Conservation (phyloP, 257 asterid genomes). For the Solanum okadae region DNA sequence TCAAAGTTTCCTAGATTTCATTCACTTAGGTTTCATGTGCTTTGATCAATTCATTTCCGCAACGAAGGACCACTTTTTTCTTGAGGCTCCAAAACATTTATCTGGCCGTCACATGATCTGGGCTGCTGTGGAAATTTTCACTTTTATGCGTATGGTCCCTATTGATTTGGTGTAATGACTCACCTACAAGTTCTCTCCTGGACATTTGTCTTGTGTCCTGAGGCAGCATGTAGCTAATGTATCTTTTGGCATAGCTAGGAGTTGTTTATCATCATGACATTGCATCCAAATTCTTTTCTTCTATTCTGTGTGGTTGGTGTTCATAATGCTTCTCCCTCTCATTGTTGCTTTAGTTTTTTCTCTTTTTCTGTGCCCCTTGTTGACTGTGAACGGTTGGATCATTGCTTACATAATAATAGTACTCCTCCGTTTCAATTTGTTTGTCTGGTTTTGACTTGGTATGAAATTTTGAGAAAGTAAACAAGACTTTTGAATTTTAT, state of each 20-base stretch:
- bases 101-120: background rate
- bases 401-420: background rate
- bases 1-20: background rate
- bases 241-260: background rate
- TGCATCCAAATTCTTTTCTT: background rate
- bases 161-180: background rate
- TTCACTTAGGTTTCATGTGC: background rate
- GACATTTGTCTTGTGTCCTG: background rate
- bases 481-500: background rate
- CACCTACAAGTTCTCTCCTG: background rate
- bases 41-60: background rate
- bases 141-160: background rate
- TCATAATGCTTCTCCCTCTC: background rate
- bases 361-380: background rate
- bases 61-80: background rate
- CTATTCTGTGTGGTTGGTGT: background rate
- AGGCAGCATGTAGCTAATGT: background rate
- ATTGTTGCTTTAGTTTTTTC: background rate
- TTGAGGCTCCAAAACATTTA: background rate
- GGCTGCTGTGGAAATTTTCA: background rate
- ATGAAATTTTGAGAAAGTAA: background rate
- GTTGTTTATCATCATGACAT: background rate
- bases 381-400: background rate
- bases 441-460: background rate
- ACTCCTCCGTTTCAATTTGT: background rate